A percentile compares a stretch with the other conserved stretches of the same genome.
These are phyloP conservation scores for Hypholoma sublateritium DNA, from an alignment of 768 basidiomycete species.

Conservation along the genomic window DNA sequence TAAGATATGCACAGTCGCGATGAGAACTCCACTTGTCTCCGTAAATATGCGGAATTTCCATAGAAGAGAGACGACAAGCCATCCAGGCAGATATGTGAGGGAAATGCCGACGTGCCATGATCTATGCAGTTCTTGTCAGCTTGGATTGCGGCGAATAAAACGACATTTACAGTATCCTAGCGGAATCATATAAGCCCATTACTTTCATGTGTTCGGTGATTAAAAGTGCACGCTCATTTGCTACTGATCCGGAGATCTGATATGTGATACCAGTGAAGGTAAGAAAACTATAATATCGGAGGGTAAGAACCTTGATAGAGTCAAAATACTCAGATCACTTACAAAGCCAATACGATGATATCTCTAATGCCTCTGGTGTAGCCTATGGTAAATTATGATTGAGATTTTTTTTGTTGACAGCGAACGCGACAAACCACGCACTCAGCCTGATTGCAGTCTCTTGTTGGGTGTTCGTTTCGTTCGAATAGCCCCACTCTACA, in stretches of 20 bases:
- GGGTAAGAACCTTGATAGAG: not conserved
- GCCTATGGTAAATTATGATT: conserved; percentile 8
- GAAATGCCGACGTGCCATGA: conserved; percentile 70
- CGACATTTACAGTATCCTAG: conserved; percentile 34
- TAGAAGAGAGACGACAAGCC: conserved; percentile 64
- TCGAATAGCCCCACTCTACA: conserved; percentile 33
- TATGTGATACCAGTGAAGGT: conserved; percentile 17
- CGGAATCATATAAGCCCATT: conserved; percentile 76
- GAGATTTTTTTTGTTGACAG: not conserved
- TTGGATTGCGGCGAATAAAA: not conserved
- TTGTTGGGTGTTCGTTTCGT: conserved; percentile 6
- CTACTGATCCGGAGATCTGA: conserved; percentile 17
- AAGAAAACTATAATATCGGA: conserved; percentile 11
- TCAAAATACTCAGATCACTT: not conserved
- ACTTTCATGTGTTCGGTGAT: conserved; percentile 75
- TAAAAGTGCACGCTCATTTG: conserved; percentile 54
- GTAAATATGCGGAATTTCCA: conserved; percentile 71
- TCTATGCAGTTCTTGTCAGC: conserved; percentile 31
- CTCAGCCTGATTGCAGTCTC: conserved; percentile 2
- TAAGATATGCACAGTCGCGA: conserved; percentile 64
- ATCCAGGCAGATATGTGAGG: conserved; percentile 69
- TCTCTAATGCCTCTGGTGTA: conserved; percentile 12
- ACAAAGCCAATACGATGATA: conserved; percentile 14
- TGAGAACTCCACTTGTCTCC: conserved; percentile 54
- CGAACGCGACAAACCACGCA: not conserved